These are phyloP conservation scores for Dothistroma pini DNA, from an alignment of 2,329 filamentous ascomycete genomes.

Conservation along the genomic window DNA sequence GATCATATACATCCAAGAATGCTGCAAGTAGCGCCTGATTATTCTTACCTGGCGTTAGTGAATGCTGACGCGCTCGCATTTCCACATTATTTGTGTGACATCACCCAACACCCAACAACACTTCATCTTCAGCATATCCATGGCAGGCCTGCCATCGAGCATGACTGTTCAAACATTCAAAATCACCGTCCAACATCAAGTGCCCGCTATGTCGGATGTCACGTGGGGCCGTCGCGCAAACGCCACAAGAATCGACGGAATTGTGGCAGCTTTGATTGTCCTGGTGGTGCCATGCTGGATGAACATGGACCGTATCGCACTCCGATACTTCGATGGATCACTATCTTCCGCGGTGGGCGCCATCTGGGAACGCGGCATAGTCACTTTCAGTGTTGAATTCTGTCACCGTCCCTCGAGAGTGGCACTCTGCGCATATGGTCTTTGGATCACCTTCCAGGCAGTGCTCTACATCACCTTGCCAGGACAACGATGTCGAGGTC, in stretches of 20 bases:
- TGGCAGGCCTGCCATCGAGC: not conserved
- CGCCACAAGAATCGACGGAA: not conserved
- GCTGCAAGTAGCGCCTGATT: not conserved
- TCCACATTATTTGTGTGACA: too few species aligned
- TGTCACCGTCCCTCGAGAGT: not conserved
- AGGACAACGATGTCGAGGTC: not conserved
- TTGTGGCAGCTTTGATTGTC: not conserved
- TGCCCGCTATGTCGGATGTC: not conserved
- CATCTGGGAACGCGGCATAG: not conserved
- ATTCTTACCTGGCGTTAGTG: not conserved
- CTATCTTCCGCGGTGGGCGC: not conserved
- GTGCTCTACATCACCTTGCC: not conserved
- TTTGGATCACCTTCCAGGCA: not conserved
- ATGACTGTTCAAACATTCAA: not conserved
- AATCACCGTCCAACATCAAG: not conserved
- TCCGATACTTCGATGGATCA: not conserved
- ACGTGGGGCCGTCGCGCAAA: not conserved
- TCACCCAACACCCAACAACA: too few species aligned
- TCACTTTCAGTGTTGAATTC: not conserved
- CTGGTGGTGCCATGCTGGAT: not conserved
- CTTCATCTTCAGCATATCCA: not conserved
- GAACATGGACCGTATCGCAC: not conserved
- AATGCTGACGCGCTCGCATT: not conserved
- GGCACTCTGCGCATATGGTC: not conserved
- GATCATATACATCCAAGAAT: not conserved